Evolutionary conservation across 768 basidiomycete species (phyloP), one percentile per base, ranked within the genome.

Genomic region (Rhodotorula babjevae): DNA sequence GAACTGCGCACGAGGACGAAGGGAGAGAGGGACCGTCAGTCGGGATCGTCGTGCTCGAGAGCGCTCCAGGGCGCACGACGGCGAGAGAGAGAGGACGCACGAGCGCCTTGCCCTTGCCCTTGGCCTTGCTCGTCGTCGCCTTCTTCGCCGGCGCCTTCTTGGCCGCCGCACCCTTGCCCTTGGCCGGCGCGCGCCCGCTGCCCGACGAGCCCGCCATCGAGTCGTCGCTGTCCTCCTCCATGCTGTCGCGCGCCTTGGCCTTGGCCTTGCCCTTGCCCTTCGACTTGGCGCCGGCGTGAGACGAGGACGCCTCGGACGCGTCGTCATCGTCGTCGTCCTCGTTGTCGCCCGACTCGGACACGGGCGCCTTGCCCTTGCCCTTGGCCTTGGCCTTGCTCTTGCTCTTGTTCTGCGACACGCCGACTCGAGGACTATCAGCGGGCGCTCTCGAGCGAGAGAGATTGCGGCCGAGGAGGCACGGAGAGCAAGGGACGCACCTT

Each of bases 261-360:
- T 61, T 36, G 31, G 61, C 60, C 59, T 69, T 70, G 52, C 36
- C 61, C 47, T 76, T 72, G 23, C 67, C 73, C 57, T 68, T 72
- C 8, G 10, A 50, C 10, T 47, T 36, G 16, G 23, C 16, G 19
- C 10, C 18, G 14, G 33, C 36, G 23, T 23, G 36, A 25, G 33
- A 40, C 3, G 58, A 27, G 23, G 33, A 36, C 23, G 36, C 25
- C 33, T 36, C 40, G 40, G 58, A 27, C 11, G 40, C 31, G 21
- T 33, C 56, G 33, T 55, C 31, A 31, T 49, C 49, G 49, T 44
- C 59, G 3, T 29, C 27, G 16, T 50, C 53, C 16, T 65, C 59
- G 4, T 71, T 68, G 56, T 63, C 67, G 12, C 61, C 63, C 9
- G 49, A 33, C 16, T 65, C 44, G 3, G 27, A 19, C 18, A 44